These are phyloP conservation scores for Zasmidium citrigriseum DNA, from an alignment of 2,329 filamentous ascomycete species.

Conservation along the genomic window DNA sequence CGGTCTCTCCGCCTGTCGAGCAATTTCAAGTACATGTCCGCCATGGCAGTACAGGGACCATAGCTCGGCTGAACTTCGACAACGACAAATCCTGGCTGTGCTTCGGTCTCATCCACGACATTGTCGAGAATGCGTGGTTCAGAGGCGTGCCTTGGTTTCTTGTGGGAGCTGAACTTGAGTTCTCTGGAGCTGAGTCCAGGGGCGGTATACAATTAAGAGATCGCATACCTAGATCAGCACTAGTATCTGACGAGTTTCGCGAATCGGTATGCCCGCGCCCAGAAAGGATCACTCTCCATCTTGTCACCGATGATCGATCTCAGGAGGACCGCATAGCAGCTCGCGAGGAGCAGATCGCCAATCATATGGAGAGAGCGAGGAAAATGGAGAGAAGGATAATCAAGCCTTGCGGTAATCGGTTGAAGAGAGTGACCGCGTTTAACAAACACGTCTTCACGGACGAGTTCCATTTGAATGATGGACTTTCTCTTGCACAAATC, in stretches of 20 bases:
- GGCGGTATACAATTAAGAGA: too few relatives aligned
- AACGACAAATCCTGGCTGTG: background rate
- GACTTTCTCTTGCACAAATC: too few relatives aligned
- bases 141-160: background rate
- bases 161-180: too few relatives aligned
- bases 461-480: background rate
- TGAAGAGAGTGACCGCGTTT: background rate
- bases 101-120: background rate
- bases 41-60: background rate
- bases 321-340: background rate
- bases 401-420: background rate
- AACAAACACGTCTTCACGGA: background rate
- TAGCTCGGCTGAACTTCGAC: background rate
- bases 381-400: background rate
- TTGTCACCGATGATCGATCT: background rate
- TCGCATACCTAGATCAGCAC: too few relatives aligned
- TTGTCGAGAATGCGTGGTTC: background rate
- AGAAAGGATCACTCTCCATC: background rate
- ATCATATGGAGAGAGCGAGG: background rate
- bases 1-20: background rate
- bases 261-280: too few relatives aligned
- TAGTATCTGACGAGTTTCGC: too few relatives aligned
- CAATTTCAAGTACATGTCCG: background rate
- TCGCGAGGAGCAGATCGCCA: background rate
- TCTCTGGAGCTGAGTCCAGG: too few relatives aligned